phyloP scores from a whole-genome alignment of 768 basidiomycete species.

The Sporobolomyces phaffii region DNA sequence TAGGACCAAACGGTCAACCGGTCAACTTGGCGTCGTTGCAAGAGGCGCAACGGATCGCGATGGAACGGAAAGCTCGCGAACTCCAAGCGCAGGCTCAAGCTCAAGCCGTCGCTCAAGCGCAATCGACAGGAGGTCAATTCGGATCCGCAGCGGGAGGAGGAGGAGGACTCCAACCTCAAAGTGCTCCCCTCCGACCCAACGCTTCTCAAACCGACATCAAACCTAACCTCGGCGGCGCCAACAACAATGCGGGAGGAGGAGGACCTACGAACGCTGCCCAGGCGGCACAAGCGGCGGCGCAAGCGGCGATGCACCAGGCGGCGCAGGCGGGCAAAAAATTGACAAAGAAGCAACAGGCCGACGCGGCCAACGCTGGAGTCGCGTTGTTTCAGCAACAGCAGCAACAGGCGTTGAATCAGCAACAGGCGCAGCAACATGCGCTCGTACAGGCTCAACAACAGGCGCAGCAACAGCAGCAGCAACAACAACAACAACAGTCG shows the following conservation, averaged over 20 bases:
- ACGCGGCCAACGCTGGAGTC: constrained; percentile 7
- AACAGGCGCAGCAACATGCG: constrained; percentile 24
- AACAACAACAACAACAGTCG: neutral
- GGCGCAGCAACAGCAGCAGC: constrained; percentile 14
- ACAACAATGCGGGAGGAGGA: neutral
- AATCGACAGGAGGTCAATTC: neutral
- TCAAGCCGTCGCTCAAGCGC: constrained; percentile 12
- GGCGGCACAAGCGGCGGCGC: constrained; percentile 2
- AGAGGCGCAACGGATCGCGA: constrained; percentile 27
- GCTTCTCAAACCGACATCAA: neutral
- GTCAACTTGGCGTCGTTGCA: constrained; percentile 16
- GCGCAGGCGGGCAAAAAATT: constrained; percentile 26
- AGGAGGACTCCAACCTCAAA: neutral
- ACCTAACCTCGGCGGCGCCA: neutral
- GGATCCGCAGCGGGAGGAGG: neutral
- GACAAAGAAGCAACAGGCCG: constrained; percentile 35
- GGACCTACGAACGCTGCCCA: neutral
- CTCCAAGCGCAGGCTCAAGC: constrained; percentile 8
- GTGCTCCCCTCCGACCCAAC: neutral
- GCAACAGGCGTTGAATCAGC: constrained; percentile 18
- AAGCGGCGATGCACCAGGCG: neutral
- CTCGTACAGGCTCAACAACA: constrained; percentile 24
- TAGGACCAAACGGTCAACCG: neutral
- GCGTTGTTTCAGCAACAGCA: constrained; percentile 7
- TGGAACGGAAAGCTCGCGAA: constrained; percentile 21